Conservation (phyloP, 192 early-diverging fungal species). For the Podila epigama region DNA sequence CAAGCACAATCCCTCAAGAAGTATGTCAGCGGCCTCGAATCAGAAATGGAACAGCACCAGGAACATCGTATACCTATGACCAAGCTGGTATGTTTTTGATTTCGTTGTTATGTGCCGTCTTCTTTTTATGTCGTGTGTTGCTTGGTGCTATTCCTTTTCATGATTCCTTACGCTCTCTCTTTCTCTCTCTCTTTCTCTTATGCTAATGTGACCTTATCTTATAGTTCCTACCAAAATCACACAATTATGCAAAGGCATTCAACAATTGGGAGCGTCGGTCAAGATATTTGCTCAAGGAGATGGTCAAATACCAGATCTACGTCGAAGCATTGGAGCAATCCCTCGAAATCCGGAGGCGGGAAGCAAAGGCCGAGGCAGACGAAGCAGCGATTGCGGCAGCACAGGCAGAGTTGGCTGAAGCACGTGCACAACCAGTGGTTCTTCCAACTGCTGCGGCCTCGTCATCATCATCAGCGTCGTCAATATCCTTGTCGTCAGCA, state of each 20-base stretch:
- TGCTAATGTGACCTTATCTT: too few relatives aligned
- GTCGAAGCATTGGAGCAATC: constrained; percentile 75
- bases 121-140: neutral
- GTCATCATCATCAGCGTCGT: too few relatives aligned
- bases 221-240: constrained; percentile 67
- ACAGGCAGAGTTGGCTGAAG: neutral
- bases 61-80: constrained; percentile 62
- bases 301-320: constrained; percentile 86
- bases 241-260: constrained; percentile 69
- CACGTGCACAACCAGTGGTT: neutral
- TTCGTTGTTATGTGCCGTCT: neutral
- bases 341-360: neutral
- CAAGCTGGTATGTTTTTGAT: constrained; percentile 42
- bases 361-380: neutral
- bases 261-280: constrained; percentile 84
- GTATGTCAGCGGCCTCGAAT: constrained; percentile 67
- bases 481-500: too few relatives aligned
- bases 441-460: too few relatives aligned
- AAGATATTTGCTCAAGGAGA: constrained; percentile 79
- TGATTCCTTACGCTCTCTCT: neutral
- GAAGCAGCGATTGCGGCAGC: neutral
- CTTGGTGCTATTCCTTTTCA: neutral
- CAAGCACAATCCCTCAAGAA: constrained; percentile 73
- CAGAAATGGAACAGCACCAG: constrained; percentile 75
- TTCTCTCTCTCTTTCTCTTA: constrained; percentile 44